A percentile compares a stretch with the other conserved stretches of the same genome.
Conservation (phyloP, 352 stramenopile genomes). For the Peronospora belbahrii region DNA sequence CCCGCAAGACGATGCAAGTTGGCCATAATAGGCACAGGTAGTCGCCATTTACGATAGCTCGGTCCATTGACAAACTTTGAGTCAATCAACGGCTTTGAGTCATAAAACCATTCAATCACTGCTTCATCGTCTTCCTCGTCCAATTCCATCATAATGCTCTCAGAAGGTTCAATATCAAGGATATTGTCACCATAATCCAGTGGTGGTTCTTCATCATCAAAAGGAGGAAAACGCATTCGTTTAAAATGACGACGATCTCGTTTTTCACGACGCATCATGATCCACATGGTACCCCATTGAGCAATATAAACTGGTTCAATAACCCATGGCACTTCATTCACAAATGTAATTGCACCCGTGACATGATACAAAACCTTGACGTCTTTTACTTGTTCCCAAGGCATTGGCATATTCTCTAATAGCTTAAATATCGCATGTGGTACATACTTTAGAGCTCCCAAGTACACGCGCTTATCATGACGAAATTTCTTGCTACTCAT, state of each 20-base stretch:
- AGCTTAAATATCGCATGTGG: constrained; percentile 99
- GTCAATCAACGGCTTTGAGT: constrained; percentile 90
- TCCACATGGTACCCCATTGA: constrained; percentile 99
- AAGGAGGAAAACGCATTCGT: constrained; percentile 99
- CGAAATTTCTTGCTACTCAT: constrained; percentile 99
- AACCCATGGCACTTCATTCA: constrained; percentile 98
- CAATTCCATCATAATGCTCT: constrained; percentile 96
- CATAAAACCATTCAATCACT: constrained; percentile 98
- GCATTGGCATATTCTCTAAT: constrained; percentile 99
- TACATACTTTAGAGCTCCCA: constrained; percentile 99
- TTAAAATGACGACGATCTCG: constrained; percentile 99
- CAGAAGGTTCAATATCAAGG: constrained; percentile 93
- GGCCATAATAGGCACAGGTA: constrained; percentile 96
- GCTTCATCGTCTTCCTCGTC: constrained; percentile 91
- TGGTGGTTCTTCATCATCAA: constrained; percentile 99
- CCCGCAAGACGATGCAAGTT: constrained; percentile 95
- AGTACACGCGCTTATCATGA: constrained; percentile 98
- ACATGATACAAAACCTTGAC: constrained; percentile 99
- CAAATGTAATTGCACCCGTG: constrained; percentile 99
- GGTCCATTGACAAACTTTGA: constrained; percentile 95
- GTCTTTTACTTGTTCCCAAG: constrained; percentile 98
- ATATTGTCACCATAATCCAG: constrained; percentile 96
- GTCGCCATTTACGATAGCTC: constrained; percentile 95
- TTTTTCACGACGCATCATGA: constrained; percentile 99
- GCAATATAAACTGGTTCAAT: constrained; percentile 99